These are phyloP conservation scores for Rhynchosporium agropyri DNA, from an alignment of 2,329 filamentous ascomycete species.

Conservation along the genomic window DNA sequence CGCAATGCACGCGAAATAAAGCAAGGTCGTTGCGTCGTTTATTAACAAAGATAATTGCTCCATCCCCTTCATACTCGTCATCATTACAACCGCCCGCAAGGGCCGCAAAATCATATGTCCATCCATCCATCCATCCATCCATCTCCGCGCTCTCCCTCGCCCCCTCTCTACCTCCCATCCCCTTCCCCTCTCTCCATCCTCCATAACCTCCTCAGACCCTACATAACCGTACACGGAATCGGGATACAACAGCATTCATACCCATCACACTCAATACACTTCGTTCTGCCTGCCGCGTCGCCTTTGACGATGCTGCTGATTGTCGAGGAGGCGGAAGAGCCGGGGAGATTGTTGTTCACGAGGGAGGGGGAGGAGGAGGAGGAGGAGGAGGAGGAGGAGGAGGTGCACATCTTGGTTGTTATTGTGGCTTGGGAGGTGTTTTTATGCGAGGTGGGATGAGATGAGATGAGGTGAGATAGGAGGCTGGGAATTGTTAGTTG, in stretches of 20 bases:
- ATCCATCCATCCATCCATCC: background rate
- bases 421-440: background rate
- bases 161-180: constrained; percentile 6
- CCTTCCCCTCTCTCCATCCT: background rate
- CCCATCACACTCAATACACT: constrained; percentile 54
- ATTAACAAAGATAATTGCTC: too few species aligned
- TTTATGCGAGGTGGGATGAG: too few species aligned
- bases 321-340: constrained; percentile 52
- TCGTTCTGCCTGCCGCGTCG: constrained; percentile 48
- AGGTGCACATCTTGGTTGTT: constrained; percentile 40
- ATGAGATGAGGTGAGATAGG: too few species aligned
- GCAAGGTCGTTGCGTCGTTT: too few species aligned
- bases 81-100: background rate
- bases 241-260: constrained; percentile 59
- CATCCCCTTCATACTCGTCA: background rate
- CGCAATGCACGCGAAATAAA: too few species aligned
- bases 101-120: background rate
- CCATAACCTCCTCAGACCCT: constrained; percentile 11
- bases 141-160: background rate
- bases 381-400: constrained; percentile 43
- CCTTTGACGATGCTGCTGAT: constrained; percentile 56
- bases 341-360: constrained; percentile 51
- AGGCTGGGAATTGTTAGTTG: background rate
- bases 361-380: constrained; percentile 42
- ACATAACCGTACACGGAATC: constrained; percentile 55